phyloP scores from a whole-genome alignment of 2,329 filamentous ascomycete genomes.

The Xylaria hypoxylon region DNA sequence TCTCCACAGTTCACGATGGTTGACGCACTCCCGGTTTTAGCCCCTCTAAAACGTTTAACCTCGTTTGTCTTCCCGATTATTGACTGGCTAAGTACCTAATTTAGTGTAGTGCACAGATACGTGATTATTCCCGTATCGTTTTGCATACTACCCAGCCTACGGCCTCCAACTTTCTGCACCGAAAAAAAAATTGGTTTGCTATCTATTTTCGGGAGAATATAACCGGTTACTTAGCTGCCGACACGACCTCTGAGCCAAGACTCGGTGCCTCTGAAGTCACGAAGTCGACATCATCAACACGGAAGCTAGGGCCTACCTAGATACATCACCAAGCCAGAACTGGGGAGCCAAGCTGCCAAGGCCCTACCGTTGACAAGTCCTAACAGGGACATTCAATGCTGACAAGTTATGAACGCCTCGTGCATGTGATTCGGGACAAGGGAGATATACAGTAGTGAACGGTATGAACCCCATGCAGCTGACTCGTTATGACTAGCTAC shows the following conservation, averaged over 20 bases:
- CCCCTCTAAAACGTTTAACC: conserved; percentile 17
- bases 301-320: neutral
- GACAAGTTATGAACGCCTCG: conserved; percentile 21
- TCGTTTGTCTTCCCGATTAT: neutral
- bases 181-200: neutral
- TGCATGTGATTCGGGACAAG: conserved; percentile 36
- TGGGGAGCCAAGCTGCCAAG: neutral
- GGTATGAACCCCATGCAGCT: conserved; percentile 34
- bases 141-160: neutral
- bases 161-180: neutral
- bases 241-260: neutral
- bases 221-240: neutral
- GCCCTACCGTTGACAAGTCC: conserved; percentile 21
- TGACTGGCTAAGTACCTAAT: conserved; percentile 18
- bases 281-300: neutral
- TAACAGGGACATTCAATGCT: conserved; percentile 18
- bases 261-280: conserved; percentile 1
- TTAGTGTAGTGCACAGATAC: neutral
- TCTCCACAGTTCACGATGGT: conserved; percentile 13
- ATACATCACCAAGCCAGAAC: neutral
- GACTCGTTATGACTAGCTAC: conserved; percentile 42
- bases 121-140: neutral
- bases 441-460: conserved; percentile 13
- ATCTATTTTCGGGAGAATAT: neutral
- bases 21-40: conserved; percentile 33